These are phyloP conservation scores for Metschnikowia lachancei DNA, from an alignment of 805 yeast genomes.

Conservation along the genomic window DNA sequence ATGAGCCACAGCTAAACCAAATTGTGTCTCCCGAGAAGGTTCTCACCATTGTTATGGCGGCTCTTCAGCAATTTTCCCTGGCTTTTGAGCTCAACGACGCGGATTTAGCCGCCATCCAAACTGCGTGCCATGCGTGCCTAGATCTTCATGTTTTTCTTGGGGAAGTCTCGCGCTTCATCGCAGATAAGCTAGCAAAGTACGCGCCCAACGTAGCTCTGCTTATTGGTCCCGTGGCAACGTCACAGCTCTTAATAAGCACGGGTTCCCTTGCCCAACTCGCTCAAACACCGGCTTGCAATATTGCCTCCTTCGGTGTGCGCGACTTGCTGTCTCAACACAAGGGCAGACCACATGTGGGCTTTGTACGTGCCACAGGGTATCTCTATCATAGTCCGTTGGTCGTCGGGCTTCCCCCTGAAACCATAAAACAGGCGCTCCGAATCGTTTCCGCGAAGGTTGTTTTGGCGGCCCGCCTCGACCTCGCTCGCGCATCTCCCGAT, in stretches of 20 bases:
- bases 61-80: slow-evolving; percentile 41
- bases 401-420: slow-evolving; percentile 55
- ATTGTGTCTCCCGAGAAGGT: slow-evolving; percentile 62
- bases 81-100: slow-evolving; percentile 18
- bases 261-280: slow-evolving; percentile 71
- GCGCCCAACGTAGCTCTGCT: slow-evolving; percentile 82
- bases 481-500: slow-evolving; percentile 39
- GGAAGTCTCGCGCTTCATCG: slow-evolving; percentile 51
- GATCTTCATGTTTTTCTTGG: slow-evolving; percentile 43
- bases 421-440: slow-evolving; percentile 68
- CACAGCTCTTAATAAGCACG: slow-evolving; percentile 63
- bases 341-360: slow-evolving; percentile 28
- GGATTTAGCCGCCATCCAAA: slow-evolving; percentile 37
- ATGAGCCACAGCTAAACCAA: slow-evolving; percentile 36
- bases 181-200: slow-evolving; percentile 51
- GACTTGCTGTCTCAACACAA: slow-evolving; percentile 34
- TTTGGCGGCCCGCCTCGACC: slow-evolving; percentile 81
- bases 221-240: slow-evolving; percentile 69
- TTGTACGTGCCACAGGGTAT: slow-evolving; percentile 65
- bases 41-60: slow-evolving; percentile 72
- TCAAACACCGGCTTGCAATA: slow-evolving; percentile 75
- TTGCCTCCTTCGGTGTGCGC: slow-evolving; percentile 69
- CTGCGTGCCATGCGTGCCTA: slow-evolving; percentile 48
- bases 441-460: slow-evolving; percentile 76
- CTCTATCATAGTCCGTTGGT: slow-evolving; percentile 60